These are phyloP conservation scores for Mycocentrospora acerina DNA, from an alignment of 2,329 filamentous ascomycete genomes.

Conservation along the genomic window DNA sequence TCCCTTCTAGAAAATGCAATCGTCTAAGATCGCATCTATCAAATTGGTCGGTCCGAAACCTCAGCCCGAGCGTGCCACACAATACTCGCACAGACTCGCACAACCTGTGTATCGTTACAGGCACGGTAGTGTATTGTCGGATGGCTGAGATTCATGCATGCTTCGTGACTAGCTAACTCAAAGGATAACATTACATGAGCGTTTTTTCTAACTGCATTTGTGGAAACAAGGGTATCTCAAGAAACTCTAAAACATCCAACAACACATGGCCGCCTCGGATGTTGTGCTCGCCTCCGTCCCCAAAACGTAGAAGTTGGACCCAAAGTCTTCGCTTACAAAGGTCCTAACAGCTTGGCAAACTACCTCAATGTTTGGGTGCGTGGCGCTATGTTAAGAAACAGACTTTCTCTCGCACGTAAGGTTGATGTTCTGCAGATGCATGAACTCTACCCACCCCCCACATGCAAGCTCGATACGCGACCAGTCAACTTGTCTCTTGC, in stretches of 20 bases:
- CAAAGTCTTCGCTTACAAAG: too few species aligned
- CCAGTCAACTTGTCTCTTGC: conserved; percentile 1
- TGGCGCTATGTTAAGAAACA: too few species aligned
- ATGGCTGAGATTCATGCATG: conserved; percentile 19
- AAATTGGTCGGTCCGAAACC: conserved; percentile 8
- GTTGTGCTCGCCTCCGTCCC: background rate
- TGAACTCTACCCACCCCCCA: conserved; percentile 1
- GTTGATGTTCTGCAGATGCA: conserved; percentile 1
- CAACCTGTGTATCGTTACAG: conserved; percentile 20
- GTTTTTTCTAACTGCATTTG: conserved; percentile 14
- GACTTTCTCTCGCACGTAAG: too few species aligned
- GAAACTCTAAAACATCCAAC: conserved; percentile 7
- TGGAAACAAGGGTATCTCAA: conserved; percentile 34
- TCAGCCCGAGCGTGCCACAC: conserved; percentile 17
- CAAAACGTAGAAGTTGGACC: background rate
- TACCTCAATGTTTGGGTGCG: too few species aligned
- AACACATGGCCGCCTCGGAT: conserved; percentile 4
- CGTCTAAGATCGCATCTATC: conserved; percentile 14
- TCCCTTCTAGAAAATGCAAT: conserved; percentile 1
- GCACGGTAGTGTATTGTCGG: conserved; percentile 25
- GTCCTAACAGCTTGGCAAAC: too few species aligned
- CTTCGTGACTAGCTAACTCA: conserved; percentile 10
- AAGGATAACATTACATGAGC: conserved; percentile 9
- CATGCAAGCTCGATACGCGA: background rate
- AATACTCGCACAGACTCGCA: conserved; percentile 15